These are phyloP conservation scores for Rubia yunnanensis DNA, from an alignment of 257 asterid species.

Conservation along the genomic window DNA sequence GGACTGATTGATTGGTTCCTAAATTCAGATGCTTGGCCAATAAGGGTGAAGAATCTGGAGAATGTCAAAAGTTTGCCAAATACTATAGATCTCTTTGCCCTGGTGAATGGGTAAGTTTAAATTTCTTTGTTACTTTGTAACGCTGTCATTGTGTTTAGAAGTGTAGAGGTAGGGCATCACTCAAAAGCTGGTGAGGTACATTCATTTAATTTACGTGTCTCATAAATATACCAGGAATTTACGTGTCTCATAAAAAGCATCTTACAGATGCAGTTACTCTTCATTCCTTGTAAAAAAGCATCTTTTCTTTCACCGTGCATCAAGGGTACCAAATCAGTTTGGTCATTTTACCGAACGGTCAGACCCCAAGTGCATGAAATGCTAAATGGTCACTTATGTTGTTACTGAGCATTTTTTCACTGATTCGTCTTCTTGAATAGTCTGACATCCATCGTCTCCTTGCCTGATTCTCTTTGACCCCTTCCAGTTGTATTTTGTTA, in stretches of 20 bases:
- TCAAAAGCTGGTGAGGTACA: not conserved
- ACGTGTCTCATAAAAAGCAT: not conserved
- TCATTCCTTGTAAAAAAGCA: not conserved
- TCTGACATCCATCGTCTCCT: too few species aligned
- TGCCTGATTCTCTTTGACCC: too few species aligned
- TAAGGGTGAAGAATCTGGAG: slow-evolving; percentile 63
- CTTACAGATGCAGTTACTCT: too few species aligned
- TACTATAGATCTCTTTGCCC: slow-evolving; percentile 85
- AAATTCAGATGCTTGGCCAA: slow-evolving; percentile 56
- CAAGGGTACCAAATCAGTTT: not conserved
- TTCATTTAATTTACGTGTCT: not conserved
- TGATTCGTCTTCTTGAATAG: not conserved
- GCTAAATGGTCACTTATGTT: not conserved
- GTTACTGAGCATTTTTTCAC: not conserved
- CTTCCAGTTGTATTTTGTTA: not conserved
- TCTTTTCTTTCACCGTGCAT: not conserved
- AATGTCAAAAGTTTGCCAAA: slow-evolving; percentile 52
- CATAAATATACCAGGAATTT: too few species aligned
- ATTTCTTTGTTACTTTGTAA: not conserved
- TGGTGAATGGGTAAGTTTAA: slow-evolving; percentile 75
- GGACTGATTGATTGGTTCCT: not conserved
- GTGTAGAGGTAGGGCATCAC: not conserved
- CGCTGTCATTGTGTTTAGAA: too few species aligned
- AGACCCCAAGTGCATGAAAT: too few species aligned
- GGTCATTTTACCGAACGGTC: too few species aligned